Conservation (phyloP, 495 filamentous ascomycete genomes). For the Lichenothelia convexa region DNA sequence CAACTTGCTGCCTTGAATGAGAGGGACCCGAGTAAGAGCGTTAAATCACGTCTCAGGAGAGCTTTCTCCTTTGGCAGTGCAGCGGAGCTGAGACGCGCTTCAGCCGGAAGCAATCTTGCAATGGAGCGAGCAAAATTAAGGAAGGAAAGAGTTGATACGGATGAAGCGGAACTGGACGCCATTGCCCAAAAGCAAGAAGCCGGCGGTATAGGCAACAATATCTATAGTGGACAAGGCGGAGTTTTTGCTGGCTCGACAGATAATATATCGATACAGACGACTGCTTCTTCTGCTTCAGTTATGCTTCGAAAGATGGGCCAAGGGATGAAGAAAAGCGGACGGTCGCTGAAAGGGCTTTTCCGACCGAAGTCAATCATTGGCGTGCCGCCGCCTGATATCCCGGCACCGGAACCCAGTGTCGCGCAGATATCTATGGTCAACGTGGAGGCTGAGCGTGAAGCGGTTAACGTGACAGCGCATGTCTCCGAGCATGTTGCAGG, state of each 20-base stretch:
- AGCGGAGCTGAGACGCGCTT: constrained; percentile 68
- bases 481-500: constrained; percentile 48
- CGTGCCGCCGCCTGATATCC: constrained; percentile 46
- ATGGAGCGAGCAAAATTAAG: constrained; percentile 45
- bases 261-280: constrained; percentile 92
- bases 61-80: constrained; percentile 97
- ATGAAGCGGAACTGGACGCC: constrained; percentile 68
- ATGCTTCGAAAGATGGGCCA: constrained; percentile 99
- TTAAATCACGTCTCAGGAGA: constrained; percentile 76
- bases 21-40: constrained; percentile 51
- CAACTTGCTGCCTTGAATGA: constrained; percentile 68
- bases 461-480: constrained; percentile 60
- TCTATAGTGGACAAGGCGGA: constrained; percentile 75
- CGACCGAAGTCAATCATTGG: constrained; percentile 83
- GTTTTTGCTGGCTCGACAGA: constrained; percentile 87
- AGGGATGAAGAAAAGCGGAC: constrained; percentile 80
- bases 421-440: constrained; percentile 86
- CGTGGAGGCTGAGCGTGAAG: constrained; percentile 79
- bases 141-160: constrained; percentile 41
- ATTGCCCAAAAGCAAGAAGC: constrained; percentile 85
- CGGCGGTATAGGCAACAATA: constrained; percentile 75
- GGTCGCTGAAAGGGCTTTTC: constrained; percentile 88
- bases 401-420: constrained; percentile 45
- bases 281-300: constrained; percentile 90
- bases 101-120: constrained; percentile 43